Base-by-base conservation (phyloP, 1,139 yeast genomes). In the Candida sanyaensis region DNA sequence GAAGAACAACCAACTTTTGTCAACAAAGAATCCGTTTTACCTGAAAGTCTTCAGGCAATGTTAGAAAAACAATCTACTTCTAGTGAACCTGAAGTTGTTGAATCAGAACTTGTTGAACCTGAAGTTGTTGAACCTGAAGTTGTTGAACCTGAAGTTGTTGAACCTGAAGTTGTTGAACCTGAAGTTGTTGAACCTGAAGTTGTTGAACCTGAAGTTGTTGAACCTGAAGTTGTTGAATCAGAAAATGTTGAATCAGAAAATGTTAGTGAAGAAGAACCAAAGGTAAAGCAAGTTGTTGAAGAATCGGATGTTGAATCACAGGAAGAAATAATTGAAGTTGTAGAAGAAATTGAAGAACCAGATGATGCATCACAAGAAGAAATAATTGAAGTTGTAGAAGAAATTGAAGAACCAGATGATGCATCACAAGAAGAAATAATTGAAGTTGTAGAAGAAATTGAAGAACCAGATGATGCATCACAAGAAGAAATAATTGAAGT, bases 71-170 rank as follows among this genome's bases (percentile, higher is more conserved):
- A 37, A 37, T 27, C 41, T 2, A 13, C 41, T 6, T 48, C 30
- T 21, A 51, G 44, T 27, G 43, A 34, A 10, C 13, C 36, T 21
- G 37, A 38, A 41, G 43, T 31, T 5, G 47, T 37, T 29, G 47
- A 48, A 36, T 47, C 37, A n/a, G n/a, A n/a, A n/a, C n/a, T n/a
- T 28, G 44, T 31, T 7, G 53, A 43, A 26, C 45, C 33, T 2
- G 21, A 17, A 21, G 27, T 24, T 42, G 13, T 30, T 30, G 32
- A 10, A 8, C 50, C 34, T 37, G 46, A 38, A 24, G 41, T 37
- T 26, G 53, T 48, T 27, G 49, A 50, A 46, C 27, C 27, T 11
- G 50, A 44, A 42, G 47, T 23, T 28, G 50, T 43, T 13, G 53
- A 48, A 41, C 42, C 47, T n/a, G 5, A 32, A 9, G 2, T 2